Base-by-base conservation (phyloP, 2,329 filamentous ascomycete genomes). In the Colletotrichum truncatum region DNA sequence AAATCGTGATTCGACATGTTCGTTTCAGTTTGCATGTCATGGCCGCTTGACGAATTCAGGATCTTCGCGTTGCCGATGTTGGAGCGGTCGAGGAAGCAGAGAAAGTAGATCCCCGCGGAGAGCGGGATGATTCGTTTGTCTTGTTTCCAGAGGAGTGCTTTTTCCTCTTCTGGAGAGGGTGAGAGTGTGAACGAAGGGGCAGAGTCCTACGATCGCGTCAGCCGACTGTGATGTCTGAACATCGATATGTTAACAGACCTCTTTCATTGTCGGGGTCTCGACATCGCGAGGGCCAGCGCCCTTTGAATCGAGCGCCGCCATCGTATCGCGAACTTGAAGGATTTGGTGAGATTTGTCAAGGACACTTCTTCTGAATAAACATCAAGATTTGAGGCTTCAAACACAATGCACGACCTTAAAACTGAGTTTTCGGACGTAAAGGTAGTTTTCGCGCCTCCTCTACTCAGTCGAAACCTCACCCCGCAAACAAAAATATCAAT, bases 1-100 rank as follows among this genome's bases (percentile, higher is more conserved):
- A 88, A 93, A 71, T 91, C 81, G 72, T 84, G 81, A 54, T 84
- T 81, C 2, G 85, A 87, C 85, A 91, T 90, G 67, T 82, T 69
- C 2, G 89, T 89, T 71, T 87, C 84, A 16, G 82, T 80, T 34
- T 91, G 83, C 69, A 93, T 83, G 76, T 91, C 88, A 73, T 92
- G 80, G 45, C 82, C 74, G 0, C 84, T 85, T 10, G 85, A 81
- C 18, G 83, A 78, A 72, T 92, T 91, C 67, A 92, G 81, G 25
- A 91, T 86, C 75, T 87, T 89, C 41, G 89, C 88, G 73, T 91
- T 91, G 72, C 88, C 89, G 62, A 92, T 91, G 74, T 92, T 92
- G 59, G 87, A 85, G 43, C 87, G 82, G 75, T 92, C 89, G 23
- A 92, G 83, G 73, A 89, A 91, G 75, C 87, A 90, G 21, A 92